A percentile compares a stretch with the other conserved stretches of the same genome.
phyloP scores from a whole-genome alignment of 306 rosid species.

The Acmispon strigosus region DNA sequence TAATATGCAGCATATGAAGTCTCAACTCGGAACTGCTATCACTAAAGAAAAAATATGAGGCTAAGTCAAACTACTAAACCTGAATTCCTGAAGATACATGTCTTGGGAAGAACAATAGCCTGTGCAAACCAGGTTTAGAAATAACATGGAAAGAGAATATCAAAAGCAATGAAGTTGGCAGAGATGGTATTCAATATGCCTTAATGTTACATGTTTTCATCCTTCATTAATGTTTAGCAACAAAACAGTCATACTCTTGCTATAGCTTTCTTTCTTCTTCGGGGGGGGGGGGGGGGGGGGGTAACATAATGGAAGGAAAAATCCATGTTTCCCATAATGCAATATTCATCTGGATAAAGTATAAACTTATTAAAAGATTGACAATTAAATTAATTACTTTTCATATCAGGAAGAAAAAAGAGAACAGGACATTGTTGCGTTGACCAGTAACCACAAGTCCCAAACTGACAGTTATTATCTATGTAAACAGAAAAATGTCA shows the following conservation, averaged over 20 bases:
- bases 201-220: background rate
- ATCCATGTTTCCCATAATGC: background rate
- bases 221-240: background rate
- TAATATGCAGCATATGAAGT: background rate
- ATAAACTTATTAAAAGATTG: background rate
- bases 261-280: background rate
- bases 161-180: background rate
- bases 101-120: constrained; percentile 68
- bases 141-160: background rate
- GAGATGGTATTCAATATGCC: background rate
- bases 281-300: background rate
- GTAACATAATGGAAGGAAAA: background rate
- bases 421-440: constrained; percentile 2
- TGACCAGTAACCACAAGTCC: constrained; percentile 7
- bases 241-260: background rate
- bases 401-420: constrained; percentile 4
- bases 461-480: background rate
- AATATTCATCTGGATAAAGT: background rate
- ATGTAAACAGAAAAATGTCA: background rate
- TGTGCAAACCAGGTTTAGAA: constrained; percentile 59
- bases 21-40: background rate
- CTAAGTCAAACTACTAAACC: constrained; percentile 30
- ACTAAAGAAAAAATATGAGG: background rate
- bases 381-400: constrained; percentile 15
- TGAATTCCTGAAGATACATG: constrained; percentile 67